Conservation (phyloP, 768 basidiomycete genomes). For the Kwoniella shandongensis region DNA sequence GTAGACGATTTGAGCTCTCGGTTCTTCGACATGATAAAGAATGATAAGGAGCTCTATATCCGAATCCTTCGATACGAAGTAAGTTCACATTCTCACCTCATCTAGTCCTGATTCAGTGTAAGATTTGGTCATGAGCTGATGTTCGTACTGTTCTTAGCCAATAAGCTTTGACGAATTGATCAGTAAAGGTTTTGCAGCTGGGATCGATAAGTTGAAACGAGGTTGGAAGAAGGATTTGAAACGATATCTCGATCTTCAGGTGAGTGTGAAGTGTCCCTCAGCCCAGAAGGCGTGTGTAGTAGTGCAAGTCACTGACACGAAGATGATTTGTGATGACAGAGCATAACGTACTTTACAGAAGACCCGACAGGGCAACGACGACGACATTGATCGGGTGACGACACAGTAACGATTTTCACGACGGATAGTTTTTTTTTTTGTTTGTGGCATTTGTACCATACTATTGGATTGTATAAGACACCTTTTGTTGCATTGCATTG, state of each 20-base stretch:
- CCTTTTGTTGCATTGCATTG: too few relatives aligned
- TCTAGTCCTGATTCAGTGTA: not conserved
- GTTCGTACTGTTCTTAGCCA: constrained; percentile 23
- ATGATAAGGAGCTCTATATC: constrained; percentile 33
- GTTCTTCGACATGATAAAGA: constrained; percentile 37
- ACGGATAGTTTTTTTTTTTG: too few relatives aligned
- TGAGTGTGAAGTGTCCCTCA: constrained; percentile 18
- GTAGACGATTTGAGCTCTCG: constrained; percentile 20
- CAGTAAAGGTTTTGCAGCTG: constrained; percentile 28
- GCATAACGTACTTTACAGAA: constrained; percentile 38
- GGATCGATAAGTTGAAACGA: constrained; percentile 29
- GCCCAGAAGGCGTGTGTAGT: too few relatives aligned
- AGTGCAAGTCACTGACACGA: too few relatives aligned
- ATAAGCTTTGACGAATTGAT: constrained; percentile 44
- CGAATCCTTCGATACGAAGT: constrained; percentile 44
- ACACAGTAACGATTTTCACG: too few relatives aligned
- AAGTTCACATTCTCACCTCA: constrained; percentile 12
- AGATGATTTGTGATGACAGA: constrained; percentile 17
- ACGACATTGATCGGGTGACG: constrained; percentile 25
- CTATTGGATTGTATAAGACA: too few relatives aligned
- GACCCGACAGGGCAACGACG: constrained; percentile 36
- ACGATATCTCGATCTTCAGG: constrained; percentile 38
- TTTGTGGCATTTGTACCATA: too few relatives aligned
- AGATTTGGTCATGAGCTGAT: not conserved
- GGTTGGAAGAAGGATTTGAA: constrained; percentile 40